Percentiles rank a stretch among this genome's conserved stretches.
These are phyloP conservation scores for Neurospora sp. DNA, from an alignment of 495 filamentous ascomycete genomes.

Conservation along the genomic window DNA sequence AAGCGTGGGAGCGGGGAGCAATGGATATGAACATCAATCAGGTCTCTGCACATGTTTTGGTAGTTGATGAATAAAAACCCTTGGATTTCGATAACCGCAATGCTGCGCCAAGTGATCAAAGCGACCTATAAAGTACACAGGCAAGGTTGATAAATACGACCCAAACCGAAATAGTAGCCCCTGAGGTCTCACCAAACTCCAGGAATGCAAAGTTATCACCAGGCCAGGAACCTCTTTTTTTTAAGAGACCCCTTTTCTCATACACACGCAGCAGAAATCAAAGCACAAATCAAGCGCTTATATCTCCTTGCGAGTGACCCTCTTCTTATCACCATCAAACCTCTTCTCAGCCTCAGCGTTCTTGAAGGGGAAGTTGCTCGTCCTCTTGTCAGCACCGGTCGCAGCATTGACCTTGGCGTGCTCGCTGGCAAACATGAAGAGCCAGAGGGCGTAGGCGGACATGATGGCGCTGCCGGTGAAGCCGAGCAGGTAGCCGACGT, in stretches of 20 bases:
- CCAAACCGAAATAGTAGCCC: background rate
- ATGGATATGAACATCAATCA: background rate
- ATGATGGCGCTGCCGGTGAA: slow-evolving; percentile 40
- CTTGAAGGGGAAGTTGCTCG: slow-evolving; percentile 71
- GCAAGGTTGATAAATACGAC: background rate
- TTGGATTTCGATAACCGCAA: background rate
- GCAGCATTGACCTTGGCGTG: slow-evolving; percentile 52
- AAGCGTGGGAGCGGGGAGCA: background rate
- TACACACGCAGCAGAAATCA: background rate
- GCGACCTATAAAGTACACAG: background rate
- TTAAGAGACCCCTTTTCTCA: background rate
- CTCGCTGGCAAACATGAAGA: slow-evolving; percentile 60
- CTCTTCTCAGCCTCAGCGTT: slow-evolving; percentile 36
- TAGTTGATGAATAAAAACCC: background rate
- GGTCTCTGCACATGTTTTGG: background rate
- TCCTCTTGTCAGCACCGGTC: slow-evolving; percentile 73
- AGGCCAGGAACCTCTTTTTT: background rate
- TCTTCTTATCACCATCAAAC: background rate
- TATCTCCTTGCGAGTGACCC: background rate
- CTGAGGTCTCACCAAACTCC: background rate
- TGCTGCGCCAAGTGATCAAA: background rate
- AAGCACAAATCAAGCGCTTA: background rate
- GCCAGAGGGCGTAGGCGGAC: slow-evolving; percentile 59
- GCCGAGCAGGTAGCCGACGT: slow-evolving; percentile 46
- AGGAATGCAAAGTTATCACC: background rate